Evolutionary conservation across 805 yeast species (phyloP), one percentile per base, ranked within the genome.

Genomic region (Teunomyces tritomae): DNA sequence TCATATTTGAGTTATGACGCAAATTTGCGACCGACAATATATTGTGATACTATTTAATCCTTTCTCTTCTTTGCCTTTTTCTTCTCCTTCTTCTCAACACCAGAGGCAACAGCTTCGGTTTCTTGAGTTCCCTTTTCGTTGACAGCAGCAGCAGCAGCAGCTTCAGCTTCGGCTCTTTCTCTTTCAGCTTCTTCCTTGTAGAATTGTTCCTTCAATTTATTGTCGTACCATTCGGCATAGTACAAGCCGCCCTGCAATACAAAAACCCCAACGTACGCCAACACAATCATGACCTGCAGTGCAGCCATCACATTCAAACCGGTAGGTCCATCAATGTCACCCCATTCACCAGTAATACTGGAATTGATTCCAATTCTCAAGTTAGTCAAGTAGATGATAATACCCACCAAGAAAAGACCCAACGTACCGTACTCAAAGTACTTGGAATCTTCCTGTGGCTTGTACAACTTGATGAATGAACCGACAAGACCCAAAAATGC

Each of bases 221-320:
- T 51, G 56, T 73, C 77, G 48, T 83, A 86, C 78, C 82, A 77
- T 57, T 80, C 81, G 28, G 96, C 96, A 70, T 87, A 92, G 79
- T 87, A 89, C 60, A 92, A 78, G 32, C 97, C 97, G 45, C 80
- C 83, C 71, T 94, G 98, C 56, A 94, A 77, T 8, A 87, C 75
- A 37, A 90, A 68, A n/a, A 90, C 87, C 54, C 97, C 97, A 17
- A 81, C 62, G 45, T 91, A 71, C 13, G 87, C 74, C 46, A 89
- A 64, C 7, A 87, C 80, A 55, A 88, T 75, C 75, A 92, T 84
- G 33, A 85, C 78, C 67, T 85, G 85, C 27, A 94, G 84, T 4
- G 98, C 97, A 35, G 94, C 97, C 60, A 94, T 80, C 34, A 94
- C 96, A 54, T 88, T 89, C 59, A 92, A 69, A 28, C 98, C 98